Percentiles rank a stretch among this genome's conserved stretches.
Conservation (phyloP, 768 basidiomycete species). For the Boletales sp. region DNA sequence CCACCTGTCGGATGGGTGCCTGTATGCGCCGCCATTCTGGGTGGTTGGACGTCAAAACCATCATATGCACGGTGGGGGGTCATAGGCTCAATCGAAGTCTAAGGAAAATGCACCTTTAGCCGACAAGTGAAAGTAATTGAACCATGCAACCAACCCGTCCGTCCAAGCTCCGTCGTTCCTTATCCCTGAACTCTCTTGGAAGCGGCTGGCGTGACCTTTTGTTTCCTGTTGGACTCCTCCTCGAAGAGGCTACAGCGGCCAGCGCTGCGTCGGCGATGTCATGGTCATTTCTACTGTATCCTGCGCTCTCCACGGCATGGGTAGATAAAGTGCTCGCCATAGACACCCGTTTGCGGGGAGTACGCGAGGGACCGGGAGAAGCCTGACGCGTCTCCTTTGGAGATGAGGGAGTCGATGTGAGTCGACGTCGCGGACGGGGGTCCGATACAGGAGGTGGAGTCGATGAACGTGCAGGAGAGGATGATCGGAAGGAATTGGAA, state of each 20-base stretch:
- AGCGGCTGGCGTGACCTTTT: slow-evolving; percentile 48
- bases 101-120: slow-evolving; percentile 3
- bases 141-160: slow-evolving; percentile 34
- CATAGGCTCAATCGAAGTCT: slow-evolving; percentile 36
- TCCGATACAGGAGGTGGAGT: slow-evolving; percentile 34
- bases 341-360: slow-evolving; percentile 42
- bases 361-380: slow-evolving; percentile 39
- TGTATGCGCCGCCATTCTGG: slow-evolving; percentile 24
- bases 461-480: slow-evolving; percentile 35
- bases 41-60: slow-evolving; percentile 17
- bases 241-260: slow-evolving; percentile 55
- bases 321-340: slow-evolving; percentile 31
- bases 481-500: slow-evolving; percentile 33
- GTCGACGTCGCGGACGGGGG: slow-evolving; percentile 35
- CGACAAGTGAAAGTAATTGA: not conserved
- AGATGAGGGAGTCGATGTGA: slow-evolving; percentile 47
- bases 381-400: slow-evolving; percentile 36
- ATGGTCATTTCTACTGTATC: slow-evolving; percentile 19
- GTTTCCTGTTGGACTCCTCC: slow-evolving; percentile 45
- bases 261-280: slow-evolving; percentile 56
- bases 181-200: slow-evolving; percentile 46
- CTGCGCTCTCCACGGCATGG: slow-evolving; percentile 22
- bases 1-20: slow-evolving; percentile 17
- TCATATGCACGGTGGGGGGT: slow-evolving; percentile 34
- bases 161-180: slow-evolving; percentile 36